Evolutionary conservation across 2,329 filamentous ascomycete species (phyloP), one percentile per base, ranked within the genome.

Genomic region (Aureobasidium pullulans): DNA sequence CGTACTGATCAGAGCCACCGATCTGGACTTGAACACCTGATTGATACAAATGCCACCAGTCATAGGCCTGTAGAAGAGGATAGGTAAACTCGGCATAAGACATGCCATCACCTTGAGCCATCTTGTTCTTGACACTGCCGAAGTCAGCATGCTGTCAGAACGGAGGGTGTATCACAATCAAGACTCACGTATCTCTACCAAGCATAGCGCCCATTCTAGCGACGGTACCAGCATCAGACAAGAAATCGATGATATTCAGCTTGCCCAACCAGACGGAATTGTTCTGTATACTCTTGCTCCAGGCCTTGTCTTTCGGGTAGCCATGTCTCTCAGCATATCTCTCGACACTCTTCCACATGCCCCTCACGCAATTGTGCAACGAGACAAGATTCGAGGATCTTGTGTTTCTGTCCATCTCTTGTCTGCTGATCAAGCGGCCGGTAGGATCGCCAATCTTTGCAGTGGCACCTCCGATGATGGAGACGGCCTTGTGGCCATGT

Each of bases 61-160:
- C 94, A 88, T 92, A 97, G 23, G 88, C 91, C 71, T 99, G 94
- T 67, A 97, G 84, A 15, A 99, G 76, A 1, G 95, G 94, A 69
- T 99, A 99, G 43, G 85, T 83, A 72, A 99, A 96, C 71, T 99
- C 94, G 37, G 90, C 87, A 67, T 95, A 88, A 0, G 92, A 95
- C 87, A 99, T 93, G 66, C 94, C 95, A 64, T 94, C 89, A 39
- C 90, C 90, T 57, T 85, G 85, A n/a, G 82, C 81, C 79, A 97
- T 81, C 69, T 91, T 90, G 60, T 84, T 86, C 73, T 90, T 94
- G 58, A 95, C 91, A 36, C 84, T 85, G 60, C 29, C 34, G 52
- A 47, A 34, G 40, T 46, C 43, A 61, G 11, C 52, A 36, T 48
- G 37, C 32, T 39, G 46, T 72, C 50, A 72, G 67, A 47, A 57